Conservation (phyloP, 2,329 filamentous ascomycete genomes). For the Talaromyces sp. region DNA sequence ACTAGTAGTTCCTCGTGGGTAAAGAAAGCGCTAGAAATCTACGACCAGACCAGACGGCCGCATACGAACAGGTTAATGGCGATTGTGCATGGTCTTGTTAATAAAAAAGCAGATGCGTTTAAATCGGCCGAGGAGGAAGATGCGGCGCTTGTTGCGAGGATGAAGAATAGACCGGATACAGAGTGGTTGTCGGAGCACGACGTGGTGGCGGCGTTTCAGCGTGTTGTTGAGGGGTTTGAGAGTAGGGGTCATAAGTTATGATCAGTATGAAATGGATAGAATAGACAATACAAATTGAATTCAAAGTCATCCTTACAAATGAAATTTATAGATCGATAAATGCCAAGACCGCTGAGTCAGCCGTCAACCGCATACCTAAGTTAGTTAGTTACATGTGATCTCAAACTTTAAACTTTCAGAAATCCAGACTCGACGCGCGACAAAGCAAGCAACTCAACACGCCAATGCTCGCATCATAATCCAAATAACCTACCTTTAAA, state of each 20-base stretch:
- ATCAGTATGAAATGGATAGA: background rate
- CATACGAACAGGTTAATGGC: slow-evolving; percentile 36
- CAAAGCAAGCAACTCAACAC: background rate
- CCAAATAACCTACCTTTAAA: background rate
- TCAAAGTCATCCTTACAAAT: too few relatives aligned
- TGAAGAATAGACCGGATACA: slow-evolving; percentile 33
- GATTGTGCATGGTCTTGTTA: slow-evolving; percentile 29
- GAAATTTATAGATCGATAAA: background rate
- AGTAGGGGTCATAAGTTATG: background rate
- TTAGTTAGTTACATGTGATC: background rate
- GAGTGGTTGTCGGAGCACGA: slow-evolving; percentile 47
- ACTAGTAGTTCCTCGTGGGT: slow-evolving; percentile 15
- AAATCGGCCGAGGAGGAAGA: slow-evolving; percentile 28
- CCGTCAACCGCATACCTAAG: background rate
- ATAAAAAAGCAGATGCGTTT: slow-evolving; percentile 8
- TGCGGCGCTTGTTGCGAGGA: slow-evolving; percentile 29
- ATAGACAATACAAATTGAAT: background rate
- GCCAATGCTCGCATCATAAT: background rate
- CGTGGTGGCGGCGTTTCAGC: slow-evolving; percentile 34
- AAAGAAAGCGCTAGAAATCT: slow-evolving; percentile 30
- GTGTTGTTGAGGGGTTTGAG: background rate
- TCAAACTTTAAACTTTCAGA: background rate
- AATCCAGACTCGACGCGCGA: background rate
- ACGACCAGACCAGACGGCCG: slow-evolving; percentile 43
- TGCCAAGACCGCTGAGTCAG: background rate